Evolutionary conservation across 2,329 filamentous ascomycete genomes (phyloP), one percentile per base, ranked within the genome.

Genomic region (Calonectria pseudoturangicola): DNA sequence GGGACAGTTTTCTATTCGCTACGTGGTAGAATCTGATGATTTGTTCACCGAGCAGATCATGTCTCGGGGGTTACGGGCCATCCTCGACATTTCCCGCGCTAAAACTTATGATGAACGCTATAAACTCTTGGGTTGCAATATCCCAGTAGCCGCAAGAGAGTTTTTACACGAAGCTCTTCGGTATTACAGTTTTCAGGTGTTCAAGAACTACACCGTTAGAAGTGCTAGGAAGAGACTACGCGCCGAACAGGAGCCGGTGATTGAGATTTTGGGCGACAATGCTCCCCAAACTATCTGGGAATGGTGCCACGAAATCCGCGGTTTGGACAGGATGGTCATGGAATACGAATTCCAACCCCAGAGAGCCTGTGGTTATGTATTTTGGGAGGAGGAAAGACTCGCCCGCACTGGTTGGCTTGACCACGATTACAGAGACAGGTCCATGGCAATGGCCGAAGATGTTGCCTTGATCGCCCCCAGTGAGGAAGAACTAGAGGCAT

Each of bases 331-430:
- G 3, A 39, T 60, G 7, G 13, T 41, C n/a, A 60, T 60, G 54
- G 54, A 60, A 4, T 36, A 60, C 18, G 54, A 60, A 27, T 60
- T 41, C 21, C 41, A 21, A n/a, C 4, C 54, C 12, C 39, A 41
- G 54, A 39, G 54, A 41, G 54, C 54, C 8, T 25, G 54, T 28
- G 54, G 54, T 21, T 60, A 60, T 18, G 54, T 60, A 27, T 60
- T 60, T 16, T 60, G 54, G 54, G 54, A 60, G 8, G n/a, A 41
- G 25, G 13, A 9, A 25, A 60, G 54, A 25, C 15, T 60, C 15
- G 36, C 7, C 2, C 54, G 54, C 21, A 60, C 33, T 21, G 33
- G 54, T 4, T 60, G 36, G 13, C n/a, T 60, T 2, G 54, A 39
- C 9, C 33, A 18, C 4, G n/a, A 60, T 12, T 60, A 30, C n/a